phyloP scores from a whole-genome alignment of 352 stramenopile genomes.

The Phytopythium delawarense region DNA sequence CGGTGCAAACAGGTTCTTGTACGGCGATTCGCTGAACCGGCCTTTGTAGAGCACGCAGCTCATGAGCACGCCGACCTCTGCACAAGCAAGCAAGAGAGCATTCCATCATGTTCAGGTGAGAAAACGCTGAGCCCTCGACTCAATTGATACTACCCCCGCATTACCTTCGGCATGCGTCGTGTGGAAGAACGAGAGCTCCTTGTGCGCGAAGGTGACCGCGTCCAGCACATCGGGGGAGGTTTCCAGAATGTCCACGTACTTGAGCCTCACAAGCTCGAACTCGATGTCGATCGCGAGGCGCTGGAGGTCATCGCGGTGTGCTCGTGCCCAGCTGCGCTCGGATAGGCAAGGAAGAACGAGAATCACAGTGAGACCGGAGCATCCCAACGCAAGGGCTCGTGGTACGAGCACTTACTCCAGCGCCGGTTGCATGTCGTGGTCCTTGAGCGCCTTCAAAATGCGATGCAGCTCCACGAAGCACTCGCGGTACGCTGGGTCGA shows the following conservation, averaged over 20 bases:
- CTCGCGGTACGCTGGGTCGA: constrained; percentile 42
- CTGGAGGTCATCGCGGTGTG: constrained; percentile 46
- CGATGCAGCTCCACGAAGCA: constrained; percentile 69
- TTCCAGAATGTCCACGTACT: constrained; percentile 77
- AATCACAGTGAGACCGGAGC: neutral
- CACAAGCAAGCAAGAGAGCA: neutral
- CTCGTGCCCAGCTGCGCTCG: constrained; percentile 48
- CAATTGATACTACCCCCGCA: neutral
- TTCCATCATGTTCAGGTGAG: neutral
- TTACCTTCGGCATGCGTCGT: constrained; percentile 52
- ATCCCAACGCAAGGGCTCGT: neutral
- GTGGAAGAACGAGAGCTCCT: constrained; percentile 60
- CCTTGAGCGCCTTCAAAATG: constrained; percentile 62
- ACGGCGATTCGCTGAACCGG: constrained; percentile 66
- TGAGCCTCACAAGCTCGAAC: constrained; percentile 79
- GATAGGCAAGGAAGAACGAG: constrained; percentile 1
- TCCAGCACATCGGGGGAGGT: constrained; percentile 63
- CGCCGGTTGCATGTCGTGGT: constrained; percentile 56
- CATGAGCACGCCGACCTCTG: constrained; percentile 78
- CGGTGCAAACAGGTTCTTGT: constrained; percentile 68
- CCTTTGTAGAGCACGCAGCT: constrained; percentile 77
- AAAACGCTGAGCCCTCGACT: neutral
- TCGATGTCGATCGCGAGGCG: constrained; percentile 65
- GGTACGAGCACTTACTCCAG: constrained; percentile 40
- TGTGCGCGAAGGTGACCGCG: constrained; percentile 59